These are phyloP conservation scores for Angophora floribunda DNA, from an alignment of 345 rosid genomes.

Conservation along the genomic window DNA sequence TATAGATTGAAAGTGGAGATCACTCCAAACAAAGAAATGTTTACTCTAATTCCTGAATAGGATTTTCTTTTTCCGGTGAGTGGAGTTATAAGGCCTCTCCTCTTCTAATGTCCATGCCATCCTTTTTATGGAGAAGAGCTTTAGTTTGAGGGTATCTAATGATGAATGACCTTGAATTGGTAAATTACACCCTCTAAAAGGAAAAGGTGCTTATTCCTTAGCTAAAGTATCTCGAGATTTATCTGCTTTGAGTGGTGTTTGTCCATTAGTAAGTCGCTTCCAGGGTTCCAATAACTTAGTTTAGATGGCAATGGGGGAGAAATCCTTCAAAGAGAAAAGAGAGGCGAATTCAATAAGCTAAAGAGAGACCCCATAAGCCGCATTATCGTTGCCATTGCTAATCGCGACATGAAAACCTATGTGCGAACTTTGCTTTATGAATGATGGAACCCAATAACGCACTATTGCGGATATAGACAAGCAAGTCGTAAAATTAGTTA, in stretches of 20 bases:
- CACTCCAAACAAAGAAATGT: neutral
- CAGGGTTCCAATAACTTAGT: neutral
- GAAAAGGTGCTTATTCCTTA: neutral
- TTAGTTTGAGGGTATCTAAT: neutral
- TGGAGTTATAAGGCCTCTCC: neutral
- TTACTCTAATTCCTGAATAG: neutral
- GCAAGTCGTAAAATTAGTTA: too few species aligned
- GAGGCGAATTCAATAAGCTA: neutral
- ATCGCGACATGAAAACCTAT: neutral
- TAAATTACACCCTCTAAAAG: neutral
- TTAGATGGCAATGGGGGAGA: neutral
- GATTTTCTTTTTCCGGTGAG: neutral
- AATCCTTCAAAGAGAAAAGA: neutral
- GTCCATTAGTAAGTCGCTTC: neutral
- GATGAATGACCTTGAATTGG: neutral
- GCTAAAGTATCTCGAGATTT: neutral
- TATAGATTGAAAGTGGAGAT: neutral
- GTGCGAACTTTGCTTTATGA: neutral
- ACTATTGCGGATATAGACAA: too few species aligned
- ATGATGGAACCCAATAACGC: neutral
- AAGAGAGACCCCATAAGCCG: neutral
- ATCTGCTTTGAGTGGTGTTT: neutral
- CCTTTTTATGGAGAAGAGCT: neutral
- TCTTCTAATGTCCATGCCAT: neutral
- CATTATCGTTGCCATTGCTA: neutral